Evolutionary conservation across 192 early-diverging fungal genomes (phyloP), one percentile per base, ranked within the genome.

Genomic region (Entomortierella lignicola): DNA sequence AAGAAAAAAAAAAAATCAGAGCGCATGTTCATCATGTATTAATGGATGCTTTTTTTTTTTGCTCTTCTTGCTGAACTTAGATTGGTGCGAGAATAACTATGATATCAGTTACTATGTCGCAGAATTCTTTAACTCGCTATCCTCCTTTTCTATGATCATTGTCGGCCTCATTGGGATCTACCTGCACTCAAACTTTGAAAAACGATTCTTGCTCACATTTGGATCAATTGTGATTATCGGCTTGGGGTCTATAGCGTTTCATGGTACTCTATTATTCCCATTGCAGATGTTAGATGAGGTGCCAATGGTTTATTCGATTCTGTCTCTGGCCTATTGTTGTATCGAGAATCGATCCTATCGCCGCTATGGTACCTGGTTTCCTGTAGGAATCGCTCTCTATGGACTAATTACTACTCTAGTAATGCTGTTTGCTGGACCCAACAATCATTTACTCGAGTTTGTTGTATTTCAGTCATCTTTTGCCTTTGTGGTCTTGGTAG

Each of bases 41-140:
- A 1, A 47, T 20, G 13, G n/a, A 47, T 59, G 12, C 23, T 10
- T 21, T n/a, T 41, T n/a, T 59, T 26, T n/a, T n/a, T n/a, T n/a
- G n/a, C n/a, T n/a, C n/a, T n/a, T n/a, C n/a, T n/a, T n/a, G n/a
- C n/a, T n/a, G n/a, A n/a, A n/a, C n/a, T n/a, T 73, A 81, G 80
- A 86, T 41, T 92, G 90, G 90, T 91, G 91, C 66, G 90, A 93
- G 63, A 82, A 79, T 54, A 90, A 91, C 72, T 91, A 93, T 81
- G 84, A 83, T 21, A 71, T 87, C 71, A 82, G 89, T 7, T 86
- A 81, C 23, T 91, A 87, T 63, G 72, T 93, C 7, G 89, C 91
- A 72, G 91, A 93, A 61, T 91, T 89, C 52, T 93, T 86, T 84
- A 93, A 93, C 77, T 82, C 88, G 60, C 23, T 84, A 6, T 86